Conservation (phyloP, 2,329 filamentous ascomycete genomes). For the Xylariaceae sp. region DNA sequence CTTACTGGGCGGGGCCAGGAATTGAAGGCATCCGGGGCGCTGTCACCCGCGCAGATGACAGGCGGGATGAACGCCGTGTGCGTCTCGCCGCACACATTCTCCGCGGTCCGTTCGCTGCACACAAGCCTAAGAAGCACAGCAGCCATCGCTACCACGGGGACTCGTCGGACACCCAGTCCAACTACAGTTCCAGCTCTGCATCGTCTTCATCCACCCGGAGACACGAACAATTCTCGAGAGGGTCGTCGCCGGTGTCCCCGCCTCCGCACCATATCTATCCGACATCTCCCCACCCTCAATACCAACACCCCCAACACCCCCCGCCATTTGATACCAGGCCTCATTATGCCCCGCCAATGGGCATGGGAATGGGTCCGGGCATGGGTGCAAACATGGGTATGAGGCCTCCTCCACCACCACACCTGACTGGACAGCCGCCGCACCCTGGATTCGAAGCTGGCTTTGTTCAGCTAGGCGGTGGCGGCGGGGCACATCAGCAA, state of each 20-base stretch:
- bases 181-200: slow-evolving; percentile 13
- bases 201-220: slow-evolving; percentile 14
- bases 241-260: slow-evolving; percentile 9
- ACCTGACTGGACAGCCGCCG: slow-evolving; percentile 8
- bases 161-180: slow-evolving; percentile 13
- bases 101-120: slow-evolving; percentile 29
- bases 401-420: slow-evolving; percentile 14
- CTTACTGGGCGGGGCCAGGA: slow-evolving; percentile 17
- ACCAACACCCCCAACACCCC: slow-evolving; percentile 8
- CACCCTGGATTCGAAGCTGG: slow-evolving; percentile 25
- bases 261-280: slow-evolving; percentile 4
- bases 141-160: slow-evolving; percentile 7
- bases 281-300: slow-evolving; percentile 6
- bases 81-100: slow-evolving; percentile 29
- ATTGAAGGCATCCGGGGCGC: slow-evolving; percentile 27
- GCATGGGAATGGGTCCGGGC: neutral
- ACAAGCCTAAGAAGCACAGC: slow-evolving; percentile 21
- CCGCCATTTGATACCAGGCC: slow-evolving; percentile 8
- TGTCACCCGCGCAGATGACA: slow-evolving; percentile 27
- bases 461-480: slow-evolving; percentile 26
- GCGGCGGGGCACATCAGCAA: slow-evolving; percentile 15
- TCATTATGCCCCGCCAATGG: slow-evolving; percentile 7
- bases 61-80: slow-evolving; percentile 21
- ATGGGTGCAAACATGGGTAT: neutral
- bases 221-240: slow-evolving; percentile 4